These are phyloP conservation scores for Sclerotinia trifoliorum DNA, from an alignment of 2,329 filamentous ascomycete genomes.

Conservation along the genomic window DNA sequence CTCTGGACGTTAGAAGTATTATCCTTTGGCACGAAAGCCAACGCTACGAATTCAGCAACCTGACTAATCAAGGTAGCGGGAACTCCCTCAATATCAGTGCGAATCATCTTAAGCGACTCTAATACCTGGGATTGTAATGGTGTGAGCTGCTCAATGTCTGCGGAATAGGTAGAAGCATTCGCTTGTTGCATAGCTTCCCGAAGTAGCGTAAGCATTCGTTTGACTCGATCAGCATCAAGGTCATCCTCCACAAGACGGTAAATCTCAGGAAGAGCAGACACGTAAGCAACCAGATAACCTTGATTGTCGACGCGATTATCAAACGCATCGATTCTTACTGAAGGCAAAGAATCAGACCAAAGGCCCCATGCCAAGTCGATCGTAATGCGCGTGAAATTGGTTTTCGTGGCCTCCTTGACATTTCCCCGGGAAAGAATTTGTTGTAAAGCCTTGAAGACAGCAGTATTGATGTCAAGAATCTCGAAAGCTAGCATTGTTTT, in stretches of 20 bases:
- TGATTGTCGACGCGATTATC: constrained; percentile 64
- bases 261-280: constrained; percentile 71
- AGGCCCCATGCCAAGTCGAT: constrained; percentile 65
- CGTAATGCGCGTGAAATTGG: constrained; percentile 43
- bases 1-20: constrained; percentile 45
- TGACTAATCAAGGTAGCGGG: constrained; percentile 67
- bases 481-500: constrained; percentile 60
- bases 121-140: constrained; percentile 69
- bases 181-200: constrained; percentile 69
- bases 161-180: constrained; percentile 64
- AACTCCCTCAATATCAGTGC: constrained; percentile 62
- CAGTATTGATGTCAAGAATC: constrained; percentile 69
- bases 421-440: constrained; percentile 55
- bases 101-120: constrained; percentile 64
- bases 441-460: constrained; percentile 65
- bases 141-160: constrained; percentile 71
- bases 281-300: constrained; percentile 80
- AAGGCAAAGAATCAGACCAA: constrained; percentile 66
- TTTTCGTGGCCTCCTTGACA: constrained; percentile 45
- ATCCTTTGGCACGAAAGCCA: constrained; percentile 57
- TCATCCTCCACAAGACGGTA: constrained; percentile 70
- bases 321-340: constrained; percentile 44
- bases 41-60: constrained; percentile 66
- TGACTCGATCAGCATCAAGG: constrained; percentile 61
- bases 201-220: constrained; percentile 69